Evolutionary conservation across 75 land plant genomes (phyloP).

Genomic region (Cunninghamia lanceolata): DNA sequence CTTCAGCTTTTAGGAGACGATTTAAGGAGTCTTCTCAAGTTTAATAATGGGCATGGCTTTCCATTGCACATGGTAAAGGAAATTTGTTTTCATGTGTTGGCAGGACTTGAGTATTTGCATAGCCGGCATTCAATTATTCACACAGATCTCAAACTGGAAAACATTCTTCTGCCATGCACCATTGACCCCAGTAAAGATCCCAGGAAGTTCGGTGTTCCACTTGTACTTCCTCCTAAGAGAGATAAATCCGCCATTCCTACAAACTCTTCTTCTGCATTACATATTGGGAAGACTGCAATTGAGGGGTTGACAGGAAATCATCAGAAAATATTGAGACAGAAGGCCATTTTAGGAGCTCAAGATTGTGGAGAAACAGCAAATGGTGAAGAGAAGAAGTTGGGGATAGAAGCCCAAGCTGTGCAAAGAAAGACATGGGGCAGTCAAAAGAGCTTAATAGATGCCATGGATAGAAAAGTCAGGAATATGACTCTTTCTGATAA

Average conservation of each 20-base stretch:
- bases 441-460: no score
- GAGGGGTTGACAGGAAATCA: no score
- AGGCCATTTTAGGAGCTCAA: slow-evolving; percentile 4
- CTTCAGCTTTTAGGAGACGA: slow-evolving; percentile 94
- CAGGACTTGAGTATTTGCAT: slow-evolving; percentile 82
- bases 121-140: slow-evolving; percentile 83
- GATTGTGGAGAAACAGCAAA: background rate
- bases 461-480: no score
- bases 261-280: no score
- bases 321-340: background rate
- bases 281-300: no score
- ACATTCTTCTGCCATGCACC: slow-evolving; percentile 52
- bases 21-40: slow-evolving; percentile 73
- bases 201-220: slow-evolving; percentile 42
- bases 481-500: no score
- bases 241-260: no score
- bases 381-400: slow-evolving; percentile 1
- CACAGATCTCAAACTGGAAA: slow-evolving; percentile 94
- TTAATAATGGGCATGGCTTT: slow-evolving; percentile 65
- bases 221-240: slow-evolving; percentile 17
- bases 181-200: slow-evolving; percentile 44
- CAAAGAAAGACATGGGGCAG: background rate
- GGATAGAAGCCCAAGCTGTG: background rate
- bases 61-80: slow-evolving; percentile 78
- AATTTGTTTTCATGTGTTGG: slow-evolving; percentile 59